Base-by-base conservation (phyloP, 2,329 filamentous ascomycete species). In the Sordariomycetes sp. region DNA sequence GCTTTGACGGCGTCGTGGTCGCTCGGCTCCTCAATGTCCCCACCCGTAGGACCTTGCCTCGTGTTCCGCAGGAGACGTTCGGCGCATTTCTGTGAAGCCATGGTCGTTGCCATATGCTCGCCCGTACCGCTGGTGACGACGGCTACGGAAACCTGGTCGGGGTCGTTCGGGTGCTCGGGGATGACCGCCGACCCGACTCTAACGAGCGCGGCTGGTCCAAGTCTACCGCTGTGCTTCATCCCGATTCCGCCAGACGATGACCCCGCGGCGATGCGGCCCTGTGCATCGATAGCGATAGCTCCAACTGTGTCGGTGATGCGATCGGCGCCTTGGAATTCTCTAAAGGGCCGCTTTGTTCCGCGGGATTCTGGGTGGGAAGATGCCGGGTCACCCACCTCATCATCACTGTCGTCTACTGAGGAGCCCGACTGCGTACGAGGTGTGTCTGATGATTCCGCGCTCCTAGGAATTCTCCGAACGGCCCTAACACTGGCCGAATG, bases 201-300 rank as follows among this genome's bases (percentile, higher is more conserved):
- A 16, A 97, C 89, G 18, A 99, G 79, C 22, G 94, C 94, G 37
- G 94, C 95, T 35, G 94, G 94, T 0, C 94, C 95, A 62, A 96
- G 82, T 40, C 94, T 87, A 6, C 94, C 95, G 60, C 85, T 84
- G 70, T 96, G 92, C 69, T 99, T 99, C 93, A 99, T 97, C 32
- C 94, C 93, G 68, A 99, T 99, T 1, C 94, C 94, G 6, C 94
- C 94, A 18, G 95, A 99, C 1, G 94, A 99, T 1, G 94, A 96
- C 18, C 88, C 94, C 3, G 93, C 94, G 4, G 95, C 93, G 67
- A 99, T 96, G 60, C 88, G 87, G 18, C 94, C 94, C 64, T 80
- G 82, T 55, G 81, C 80, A 67, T 99, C 94, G 62, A 99, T 86
- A 12, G 91, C 94, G 67, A 99, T 96, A 32, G 92, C 94, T 52